These are phyloP conservation scores for Didymella pinodella DNA, from an alignment of 2,329 filamentous ascomycete genomes.

Conservation along the genomic window DNA sequence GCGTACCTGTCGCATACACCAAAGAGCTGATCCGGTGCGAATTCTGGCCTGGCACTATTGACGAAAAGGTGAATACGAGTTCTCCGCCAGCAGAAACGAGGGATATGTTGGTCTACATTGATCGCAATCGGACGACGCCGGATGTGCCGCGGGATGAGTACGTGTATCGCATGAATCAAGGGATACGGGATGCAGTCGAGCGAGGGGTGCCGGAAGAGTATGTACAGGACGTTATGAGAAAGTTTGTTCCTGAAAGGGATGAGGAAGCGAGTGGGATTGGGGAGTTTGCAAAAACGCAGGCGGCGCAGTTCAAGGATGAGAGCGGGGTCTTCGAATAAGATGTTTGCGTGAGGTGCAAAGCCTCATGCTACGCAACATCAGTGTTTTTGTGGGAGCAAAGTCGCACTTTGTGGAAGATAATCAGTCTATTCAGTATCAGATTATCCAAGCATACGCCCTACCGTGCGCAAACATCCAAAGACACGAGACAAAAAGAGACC, in stretches of 20 bases:
- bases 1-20: conserved; percentile 67
- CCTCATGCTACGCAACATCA: not conserved
- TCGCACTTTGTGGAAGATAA: not conserved
- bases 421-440: not conserved
- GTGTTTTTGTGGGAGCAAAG: not conserved
- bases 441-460: not conserved
- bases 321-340: conserved; percentile 33
- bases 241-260: conserved; percentile 54
- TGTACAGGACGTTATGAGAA: conserved; percentile 63
- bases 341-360: not conserved
- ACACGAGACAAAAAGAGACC: not conserved
- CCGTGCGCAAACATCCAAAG: not conserved
- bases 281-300: conserved; percentile 50
- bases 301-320: conserved; percentile 45
- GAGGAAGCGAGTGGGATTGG: conserved; percentile 31
- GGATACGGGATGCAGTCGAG: conserved; percentile 65
- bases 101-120: conserved; percentile 67
- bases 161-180: conserved; percentile 68
- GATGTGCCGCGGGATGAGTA: conserved; percentile 65
- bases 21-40: conserved; percentile 59
- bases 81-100: conserved; percentile 28
- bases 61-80: conserved; percentile 12
- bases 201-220: conserved; percentile 64
- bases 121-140: conserved; percentile 54
- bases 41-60: conserved; percentile 51